Conservation (phyloP, 2,329 filamentous ascomycete species). For the Bipolaris cookei region DNA sequence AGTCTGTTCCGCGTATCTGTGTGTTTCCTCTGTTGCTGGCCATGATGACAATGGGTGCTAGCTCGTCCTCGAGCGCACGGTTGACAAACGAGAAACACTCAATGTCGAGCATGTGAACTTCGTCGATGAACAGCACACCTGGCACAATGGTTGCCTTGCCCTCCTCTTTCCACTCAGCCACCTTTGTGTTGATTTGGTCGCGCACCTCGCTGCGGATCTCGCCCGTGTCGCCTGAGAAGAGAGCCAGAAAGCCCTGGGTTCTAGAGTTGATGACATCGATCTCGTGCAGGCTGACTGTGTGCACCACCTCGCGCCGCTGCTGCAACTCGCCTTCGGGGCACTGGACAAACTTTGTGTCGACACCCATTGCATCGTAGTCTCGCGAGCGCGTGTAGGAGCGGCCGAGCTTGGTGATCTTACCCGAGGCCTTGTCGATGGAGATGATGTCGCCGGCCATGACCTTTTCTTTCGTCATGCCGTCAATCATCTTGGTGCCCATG, state of each 20-base stretch:
- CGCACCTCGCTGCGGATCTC: slow-evolving; percentile 97
- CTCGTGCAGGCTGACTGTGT: slow-evolving; percentile 96
- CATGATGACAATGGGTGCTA: slow-evolving; percentile 99
- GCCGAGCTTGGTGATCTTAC: slow-evolving; percentile 96
- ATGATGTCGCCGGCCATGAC: slow-evolving; percentile 99
- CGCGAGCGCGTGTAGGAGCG: slow-evolving; percentile 92
- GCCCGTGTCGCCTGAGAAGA: slow-evolving; percentile 97
- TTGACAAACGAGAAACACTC: slow-evolving; percentile 99
- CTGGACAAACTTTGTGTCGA: slow-evolving; percentile 96
- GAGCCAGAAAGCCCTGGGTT: slow-evolving; percentile 95
- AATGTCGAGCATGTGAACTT: slow-evolving; percentile 99
- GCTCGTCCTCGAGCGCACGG: slow-evolving; percentile 89
- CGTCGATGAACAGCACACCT: slow-evolving; percentile 96
- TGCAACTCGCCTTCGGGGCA: slow-evolving; percentile 97
- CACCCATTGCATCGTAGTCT: slow-evolving; percentile 99
- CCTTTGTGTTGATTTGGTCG: slow-evolving; percentile 99
- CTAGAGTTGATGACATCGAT: slow-evolving; percentile 99
- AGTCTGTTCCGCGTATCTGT: slow-evolving; percentile 90
- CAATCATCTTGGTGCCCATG: slow-evolving; percentile 99
- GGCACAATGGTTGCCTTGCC: slow-evolving; percentile 98
- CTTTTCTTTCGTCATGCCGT: slow-evolving; percentile 98
- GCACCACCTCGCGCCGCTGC: slow-evolving; percentile 94
- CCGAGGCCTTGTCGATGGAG: slow-evolving; percentile 97
- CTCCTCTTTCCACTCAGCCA: slow-evolving; percentile 98
- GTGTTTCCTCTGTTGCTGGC: slow-evolving; percentile 94